Percentiles rank a stretch among this genome's conserved stretches.
phyloP scores from a whole-genome alignment of 305 asterid species.

The Rubia occidens region DNA sequence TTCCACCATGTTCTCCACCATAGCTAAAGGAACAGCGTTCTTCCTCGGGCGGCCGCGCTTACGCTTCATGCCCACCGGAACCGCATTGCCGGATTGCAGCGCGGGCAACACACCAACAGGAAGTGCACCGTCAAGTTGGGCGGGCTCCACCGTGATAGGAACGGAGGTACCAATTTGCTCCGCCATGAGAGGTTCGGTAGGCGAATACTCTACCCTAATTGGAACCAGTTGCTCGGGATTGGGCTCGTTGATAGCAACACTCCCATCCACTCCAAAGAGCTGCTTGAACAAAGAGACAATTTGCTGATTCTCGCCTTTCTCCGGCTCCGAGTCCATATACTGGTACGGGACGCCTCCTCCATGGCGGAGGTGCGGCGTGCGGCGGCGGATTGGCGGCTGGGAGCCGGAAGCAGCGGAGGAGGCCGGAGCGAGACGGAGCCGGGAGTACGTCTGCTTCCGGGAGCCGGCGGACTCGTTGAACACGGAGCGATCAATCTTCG shows the following conservation, averaged over 20 bases:
- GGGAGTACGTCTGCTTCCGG: constrained; percentile 36
- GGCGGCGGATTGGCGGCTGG: constrained; percentile 45
- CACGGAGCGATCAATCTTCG: constrained; percentile 71
- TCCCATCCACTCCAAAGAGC: constrained; percentile 35
- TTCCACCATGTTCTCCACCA: constrained; percentile 14
- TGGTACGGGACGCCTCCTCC: constrained; percentile 25
- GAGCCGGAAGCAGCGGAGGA: constrained; percentile 22
- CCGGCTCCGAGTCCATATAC: constrained; percentile 22
- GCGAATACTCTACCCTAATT: constrained; percentile 41
- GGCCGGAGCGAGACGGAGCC: constrained; percentile 70
- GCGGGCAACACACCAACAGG: neutral
- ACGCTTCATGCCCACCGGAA: constrained; percentile 31
- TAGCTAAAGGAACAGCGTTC: constrained; percentile 12
- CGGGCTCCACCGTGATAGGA: neutral
- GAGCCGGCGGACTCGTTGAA: constrained; percentile 89
- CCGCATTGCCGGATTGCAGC: constrained; percentile 20
- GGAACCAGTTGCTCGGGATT: constrained; percentile 31
- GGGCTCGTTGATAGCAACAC: constrained; percentile 3
- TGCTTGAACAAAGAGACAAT: constrained; percentile 41
- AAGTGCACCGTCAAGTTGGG: neutral
- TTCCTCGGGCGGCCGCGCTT: constrained; percentile 49
- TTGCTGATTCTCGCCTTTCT: constrained; percentile 25
- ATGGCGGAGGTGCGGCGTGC: constrained; percentile 59
- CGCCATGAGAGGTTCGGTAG: constrained; percentile 17
- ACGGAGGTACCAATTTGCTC: neutral